These are phyloP conservation scores for Penicillium mononematosum DNA, from an alignment of 495 filamentous ascomycete genomes.

Conservation along the genomic window DNA sequence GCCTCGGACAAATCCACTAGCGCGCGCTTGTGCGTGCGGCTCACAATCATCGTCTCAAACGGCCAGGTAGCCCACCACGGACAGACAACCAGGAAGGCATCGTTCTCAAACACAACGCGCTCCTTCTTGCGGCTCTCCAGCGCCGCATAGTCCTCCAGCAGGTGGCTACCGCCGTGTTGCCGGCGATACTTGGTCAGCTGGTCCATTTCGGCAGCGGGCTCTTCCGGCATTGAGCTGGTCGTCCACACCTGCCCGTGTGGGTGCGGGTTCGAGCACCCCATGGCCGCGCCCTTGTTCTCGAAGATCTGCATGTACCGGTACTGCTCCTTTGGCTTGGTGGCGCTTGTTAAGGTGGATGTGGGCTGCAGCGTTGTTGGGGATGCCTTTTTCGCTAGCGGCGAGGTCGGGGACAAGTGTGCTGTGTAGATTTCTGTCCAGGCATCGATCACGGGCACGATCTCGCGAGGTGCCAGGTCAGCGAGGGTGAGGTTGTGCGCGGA, in stretches of 20 bases:
- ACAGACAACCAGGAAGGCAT: conserved; percentile 75
- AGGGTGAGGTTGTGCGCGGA: conserved; percentile 87
- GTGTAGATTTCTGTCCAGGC: conserved; percentile 90
- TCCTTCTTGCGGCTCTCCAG: conserved; percentile 80
- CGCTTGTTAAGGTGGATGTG: conserved; percentile 40
- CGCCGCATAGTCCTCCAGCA: conserved; percentile 83
- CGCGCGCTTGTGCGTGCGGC: conserved; percentile 73
- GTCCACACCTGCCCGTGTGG: conserved; percentile 98
- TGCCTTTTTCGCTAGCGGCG: conserved; percentile 57
- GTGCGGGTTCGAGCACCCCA: conserved; percentile 99
- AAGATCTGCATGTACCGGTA: conserved; percentile 99
- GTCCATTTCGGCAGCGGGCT: conserved; percentile 73
- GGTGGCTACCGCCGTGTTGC: conserved; percentile 66
- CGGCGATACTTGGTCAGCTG: conserved; percentile 73
- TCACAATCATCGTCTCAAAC: conserved; percentile 90
- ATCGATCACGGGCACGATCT: conserved; percentile 74
- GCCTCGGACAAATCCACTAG: conserved; percentile 72
- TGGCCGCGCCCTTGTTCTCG: conserved; percentile 96
- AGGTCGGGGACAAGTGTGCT: conserved; percentile 69
- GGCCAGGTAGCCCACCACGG: conserved; percentile 99
- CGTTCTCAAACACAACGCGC: conserved; percentile 84
- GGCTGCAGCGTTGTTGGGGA: conserved; percentile 50
- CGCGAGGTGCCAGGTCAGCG: conserved; percentile 69
- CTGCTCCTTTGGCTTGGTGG: conserved; percentile 64
- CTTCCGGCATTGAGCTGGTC: conserved; percentile 83